These are phyloP conservation scores for Pholiota molesta DNA, from an alignment of 768 basidiomycete species.

Conservation along the genomic window DNA sequence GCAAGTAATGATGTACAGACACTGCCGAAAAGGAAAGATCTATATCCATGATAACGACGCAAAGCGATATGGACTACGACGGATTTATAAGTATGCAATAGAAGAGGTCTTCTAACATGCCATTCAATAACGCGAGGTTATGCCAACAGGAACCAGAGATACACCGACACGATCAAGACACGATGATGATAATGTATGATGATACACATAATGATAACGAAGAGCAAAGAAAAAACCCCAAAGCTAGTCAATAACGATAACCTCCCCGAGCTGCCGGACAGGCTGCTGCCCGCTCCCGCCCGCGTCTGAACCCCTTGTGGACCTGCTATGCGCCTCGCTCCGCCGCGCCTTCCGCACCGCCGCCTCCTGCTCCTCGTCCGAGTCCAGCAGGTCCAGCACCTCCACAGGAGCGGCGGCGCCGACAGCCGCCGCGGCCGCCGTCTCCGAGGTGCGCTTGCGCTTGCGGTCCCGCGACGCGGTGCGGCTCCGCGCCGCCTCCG, in stretches of 20 bases:
- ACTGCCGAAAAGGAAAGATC: no score
- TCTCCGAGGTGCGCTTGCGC: constrained; percentile 18
- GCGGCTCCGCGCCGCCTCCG: background rate
- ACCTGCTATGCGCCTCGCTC: constrained; percentile 19
- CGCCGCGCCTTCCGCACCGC: constrained; percentile 22
- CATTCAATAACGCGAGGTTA: no score
- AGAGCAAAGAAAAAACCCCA: background rate
- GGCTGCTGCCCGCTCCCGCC: constrained; percentile 18
- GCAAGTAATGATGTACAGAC: no score
- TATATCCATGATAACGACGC: no score
- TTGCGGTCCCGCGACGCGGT: constrained; percentile 11
- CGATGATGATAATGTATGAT: background rate
- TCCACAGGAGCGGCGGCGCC: no score
- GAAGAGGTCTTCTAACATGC: no score
- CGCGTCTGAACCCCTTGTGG: no score
- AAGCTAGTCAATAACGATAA: constrained; percentile 42
- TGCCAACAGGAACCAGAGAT: background rate
- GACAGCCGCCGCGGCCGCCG: no score
- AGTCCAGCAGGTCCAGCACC: constrained; percentile 28
- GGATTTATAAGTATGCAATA: no score
- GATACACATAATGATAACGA: background rate
- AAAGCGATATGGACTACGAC: no score
- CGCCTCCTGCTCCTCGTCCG: constrained; percentile 38
- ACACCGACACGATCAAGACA: no score
- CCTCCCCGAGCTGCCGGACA: constrained; percentile 34